Conservation (phyloP, 139 green algal species). For the Mychonastes homosphaera region DNA sequence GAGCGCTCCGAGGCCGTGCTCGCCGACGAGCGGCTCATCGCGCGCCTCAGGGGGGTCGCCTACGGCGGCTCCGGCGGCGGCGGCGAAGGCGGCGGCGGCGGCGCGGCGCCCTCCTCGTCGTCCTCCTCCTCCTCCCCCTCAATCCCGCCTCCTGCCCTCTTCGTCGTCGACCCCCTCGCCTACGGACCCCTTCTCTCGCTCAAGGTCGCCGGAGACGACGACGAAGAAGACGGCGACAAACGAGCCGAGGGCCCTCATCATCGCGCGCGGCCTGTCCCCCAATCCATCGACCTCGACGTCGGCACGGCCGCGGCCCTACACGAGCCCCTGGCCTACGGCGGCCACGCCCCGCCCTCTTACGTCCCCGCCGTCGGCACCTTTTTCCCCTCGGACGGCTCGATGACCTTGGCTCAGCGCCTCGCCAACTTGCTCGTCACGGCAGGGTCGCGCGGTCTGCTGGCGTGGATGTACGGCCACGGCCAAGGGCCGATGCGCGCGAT, state of each 20-base stretch:
- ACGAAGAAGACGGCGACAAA: too few relatives aligned
- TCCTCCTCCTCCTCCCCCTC: too few relatives aligned
- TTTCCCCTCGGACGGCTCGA: slow-evolving; percentile 22
- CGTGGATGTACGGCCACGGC: slow-evolving; percentile 7
- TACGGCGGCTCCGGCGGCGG: too few relatives aligned
- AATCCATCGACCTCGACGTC: slow-evolving; percentile 16
- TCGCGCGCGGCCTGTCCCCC: too few relatives aligned
- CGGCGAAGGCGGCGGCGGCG: too few relatives aligned
- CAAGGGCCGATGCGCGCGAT: slow-evolving; percentile 5
- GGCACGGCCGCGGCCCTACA: slow-evolving; percentile 12
- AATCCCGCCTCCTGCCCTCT: too few relatives aligned
- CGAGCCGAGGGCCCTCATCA: too few relatives aligned
- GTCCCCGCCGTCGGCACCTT: slow-evolving; percentile 20
- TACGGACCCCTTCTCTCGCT: too few relatives aligned
- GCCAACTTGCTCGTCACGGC: slow-evolving; percentile 7
- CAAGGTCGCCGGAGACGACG: too few relatives aligned
- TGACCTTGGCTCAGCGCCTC: slow-evolving; percentile 10
- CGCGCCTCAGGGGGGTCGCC: too few relatives aligned
- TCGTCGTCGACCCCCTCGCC: too few relatives aligned
- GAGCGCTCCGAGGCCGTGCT: not conserved
- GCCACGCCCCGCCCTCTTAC: slow-evolving; percentile 9
- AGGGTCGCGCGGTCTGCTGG: not conserved
- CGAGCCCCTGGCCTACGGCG: slow-evolving; percentile 13
- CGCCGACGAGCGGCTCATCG: slow-evolving; percentile 11
- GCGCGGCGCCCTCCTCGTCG: too few relatives aligned